Conservation (phyloP, 129 eudicot species). For the Cynara cardunculus region DNA sequence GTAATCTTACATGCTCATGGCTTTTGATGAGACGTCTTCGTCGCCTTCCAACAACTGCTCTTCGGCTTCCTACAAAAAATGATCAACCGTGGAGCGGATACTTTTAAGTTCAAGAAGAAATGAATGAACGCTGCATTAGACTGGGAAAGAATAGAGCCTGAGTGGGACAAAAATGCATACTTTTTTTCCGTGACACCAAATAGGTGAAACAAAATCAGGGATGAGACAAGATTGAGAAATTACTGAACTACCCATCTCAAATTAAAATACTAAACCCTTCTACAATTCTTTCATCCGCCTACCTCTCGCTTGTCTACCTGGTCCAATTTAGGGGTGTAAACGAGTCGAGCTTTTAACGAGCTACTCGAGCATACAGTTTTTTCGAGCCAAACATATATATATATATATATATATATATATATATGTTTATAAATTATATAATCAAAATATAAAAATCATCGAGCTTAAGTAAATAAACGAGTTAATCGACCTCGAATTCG, state of each 20-base stretch:
- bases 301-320: too few species aligned
- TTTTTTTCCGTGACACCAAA: background rate
- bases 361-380: too few species aligned
- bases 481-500: too few species aligned
- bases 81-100: background rate
- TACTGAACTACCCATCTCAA: background rate
- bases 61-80: conserved; percentile 44
- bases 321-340: too few species aligned
- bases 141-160: background rate
- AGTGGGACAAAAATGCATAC: background rate
- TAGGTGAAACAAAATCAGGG: too few species aligned
- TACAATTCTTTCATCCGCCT: background rate
- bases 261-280: background rate
- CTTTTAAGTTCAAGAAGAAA: background rate
- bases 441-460: too few species aligned
- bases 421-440: too few species aligned
- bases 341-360: too few species aligned
- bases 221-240: background rate
- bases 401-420: too few species aligned
- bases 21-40: conserved; percentile 56
- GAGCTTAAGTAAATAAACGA: too few species aligned
- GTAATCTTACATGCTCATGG: conserved; percentile 66
- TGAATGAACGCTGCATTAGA: background rate
- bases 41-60: conserved; percentile 45
- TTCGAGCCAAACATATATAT: too few species aligned